Evolutionary conservation across 148 eudicot genomes (phyloP).

Genomic region (Nepenthes gracilis): DNA sequence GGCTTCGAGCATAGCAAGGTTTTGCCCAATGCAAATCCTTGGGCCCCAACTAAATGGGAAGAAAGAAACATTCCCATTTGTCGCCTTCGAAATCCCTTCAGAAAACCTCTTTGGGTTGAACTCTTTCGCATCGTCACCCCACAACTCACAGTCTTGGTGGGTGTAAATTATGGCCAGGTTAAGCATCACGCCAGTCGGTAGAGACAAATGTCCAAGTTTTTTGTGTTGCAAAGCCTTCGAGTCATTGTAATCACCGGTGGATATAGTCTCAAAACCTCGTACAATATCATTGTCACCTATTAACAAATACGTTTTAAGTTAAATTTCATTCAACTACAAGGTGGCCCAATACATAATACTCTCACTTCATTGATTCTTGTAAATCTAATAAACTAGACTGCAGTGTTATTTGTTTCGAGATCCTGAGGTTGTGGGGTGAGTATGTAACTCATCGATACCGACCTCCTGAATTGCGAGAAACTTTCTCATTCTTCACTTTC

Average conservation of each 20-base stretch:
- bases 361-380: no score
- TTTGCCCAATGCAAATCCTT: constrained; percentile 2
- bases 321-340: not conserved
- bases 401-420: no score
- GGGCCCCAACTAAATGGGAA: constrained; percentile 6
- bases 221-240: not conserved
- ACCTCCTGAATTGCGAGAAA: no score
- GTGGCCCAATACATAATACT: no score
- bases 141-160: not conserved
- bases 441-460: no score
- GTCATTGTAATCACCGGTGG: not conserved
- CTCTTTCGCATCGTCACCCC: constrained; percentile 4
- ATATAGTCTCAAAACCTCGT: constrained; percentile 3
- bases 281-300: constrained; percentile 4
- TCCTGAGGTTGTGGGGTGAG: no score
- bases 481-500: no score
- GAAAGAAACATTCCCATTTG: not conserved
- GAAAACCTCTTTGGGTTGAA: constrained; percentile 4
- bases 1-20: not conserved
- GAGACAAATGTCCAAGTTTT: not conserved
- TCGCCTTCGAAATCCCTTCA: constrained; percentile 4
- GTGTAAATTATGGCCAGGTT: not conserved
- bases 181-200: not conserved
- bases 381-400: no score
- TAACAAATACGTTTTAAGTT: not conserved